These are phyloP conservation scores for Backusella liffmaniae DNA, from an alignment of 192 early-diverging fungal genomes.

Conservation along the genomic window DNA sequence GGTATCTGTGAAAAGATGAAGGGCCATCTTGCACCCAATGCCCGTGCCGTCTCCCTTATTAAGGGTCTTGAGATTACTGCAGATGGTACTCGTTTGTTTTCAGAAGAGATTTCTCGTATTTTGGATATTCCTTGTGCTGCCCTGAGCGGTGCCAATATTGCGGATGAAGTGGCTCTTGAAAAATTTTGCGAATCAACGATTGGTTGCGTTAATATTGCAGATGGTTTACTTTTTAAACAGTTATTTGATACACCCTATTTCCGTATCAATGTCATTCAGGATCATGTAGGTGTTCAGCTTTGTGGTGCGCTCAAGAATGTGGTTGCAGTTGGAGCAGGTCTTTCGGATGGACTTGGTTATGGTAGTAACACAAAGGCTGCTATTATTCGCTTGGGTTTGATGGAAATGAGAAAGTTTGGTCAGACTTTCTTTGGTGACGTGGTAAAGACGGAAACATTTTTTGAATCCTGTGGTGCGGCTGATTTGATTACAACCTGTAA, in stretches of 20 bases:
- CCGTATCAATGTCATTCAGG: slow-evolving; percentile 78
- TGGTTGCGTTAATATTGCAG: slow-evolving; percentile 64
- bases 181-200: slow-evolving; percentile 96
- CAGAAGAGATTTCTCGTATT: slow-evolving; percentile 75
- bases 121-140: slow-evolving; percentile 78
- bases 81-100: slow-evolving; percentile 73
- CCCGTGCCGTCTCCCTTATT: slow-evolving; percentile 90
- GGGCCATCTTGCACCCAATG: slow-evolving; percentile 64
- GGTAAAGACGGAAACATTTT: slow-evolving; percentile 91
- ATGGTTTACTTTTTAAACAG: slow-evolving; percentile 76
- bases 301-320: slow-evolving; percentile 99
- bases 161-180: slow-evolving; percentile 90
- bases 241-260: slow-evolving; percentile 90
- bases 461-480: slow-evolving; percentile 95
- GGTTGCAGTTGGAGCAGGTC: slow-evolving; percentile 91
- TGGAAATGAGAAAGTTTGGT: slow-evolving; percentile 93
- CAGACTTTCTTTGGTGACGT: slow-evolving; percentile 72
- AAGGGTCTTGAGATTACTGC: slow-evolving; percentile 79
- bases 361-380: slow-evolving; percentile 98
- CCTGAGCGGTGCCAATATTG: slow-evolving; percentile 96
- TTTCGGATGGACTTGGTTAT: slow-evolving; percentile 87
- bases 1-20: slow-evolving; percentile 78
- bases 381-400: slow-evolving; percentile 90
- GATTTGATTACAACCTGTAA: slow-evolving; percentile 95
- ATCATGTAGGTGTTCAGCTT: slow-evolving; percentile 91